Base-by-base conservation (phyloP, 306 rosid genomes). In the Cicer judaicum region DNA sequence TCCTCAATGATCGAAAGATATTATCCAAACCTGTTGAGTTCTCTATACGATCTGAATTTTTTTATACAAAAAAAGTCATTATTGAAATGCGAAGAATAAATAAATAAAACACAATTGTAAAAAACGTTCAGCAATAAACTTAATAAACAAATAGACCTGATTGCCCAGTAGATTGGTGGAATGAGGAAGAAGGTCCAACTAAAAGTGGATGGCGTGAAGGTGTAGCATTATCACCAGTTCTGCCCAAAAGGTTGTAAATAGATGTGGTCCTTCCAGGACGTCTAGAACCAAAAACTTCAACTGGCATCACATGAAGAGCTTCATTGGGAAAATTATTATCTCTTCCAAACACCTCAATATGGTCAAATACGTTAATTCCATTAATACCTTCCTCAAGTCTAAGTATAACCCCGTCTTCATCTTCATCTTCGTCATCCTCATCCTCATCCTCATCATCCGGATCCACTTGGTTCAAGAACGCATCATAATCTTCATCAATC, bases 351-450 rank as follows among this genome's bases (percentile, higher is more conserved):
- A 89, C 94, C 90, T 93, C 98, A 84, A 93, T 90, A 70, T 89
- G 98, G 77, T 93, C 97, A 84, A 91, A 87, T 21, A 93, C 97
- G 83, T 93, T 91, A 70, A 93, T 93, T 78, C 97, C 98, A 85
- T 91, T 93, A 44, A 93, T 93, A 60, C 98, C 98, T 88, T 93
- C 98, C 87, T 93, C 98, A 67, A 93, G 88, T 85, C 98, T 86
- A 40, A 93, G 61, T 74, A 93, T 89, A 55, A 93, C 98, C 71
- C 93, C 97, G 82, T 93, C 96, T 49, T 91, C 98, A 29, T 93
- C 98, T 64, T 93, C 98, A 72, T 93, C 98, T 0, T 93, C 98
- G 15, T 77, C 81, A 13, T 93, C 98, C 8, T 60, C 55, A 0
- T 86, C 29, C 29, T 24, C 97, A 42, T 90, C 98, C 73, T 91